Percentiles rank a stretch among this genome's conserved stretches.
phyloP scores from a whole-genome alignment of 2,329 filamentous ascomycete genomes.

The Thelonectria blattea region DNA sequence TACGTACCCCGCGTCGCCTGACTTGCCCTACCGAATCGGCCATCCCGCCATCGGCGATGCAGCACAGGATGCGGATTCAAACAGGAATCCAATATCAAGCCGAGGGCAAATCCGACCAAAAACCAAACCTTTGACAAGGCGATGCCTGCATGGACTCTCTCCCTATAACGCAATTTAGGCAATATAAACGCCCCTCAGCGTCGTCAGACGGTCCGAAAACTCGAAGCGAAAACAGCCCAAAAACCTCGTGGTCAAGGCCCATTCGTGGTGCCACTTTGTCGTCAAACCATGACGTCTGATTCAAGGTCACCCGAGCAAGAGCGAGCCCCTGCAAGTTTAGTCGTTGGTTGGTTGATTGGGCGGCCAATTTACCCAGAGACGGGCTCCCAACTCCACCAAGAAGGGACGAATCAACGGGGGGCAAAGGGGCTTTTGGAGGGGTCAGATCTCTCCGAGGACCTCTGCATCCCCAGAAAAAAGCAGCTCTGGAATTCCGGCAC shows the following conservation, averaged over 20 bases:
- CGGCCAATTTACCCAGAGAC: constrained; percentile 12
- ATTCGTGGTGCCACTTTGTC: constrained; percentile 13
- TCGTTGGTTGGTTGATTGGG: constrained; percentile 3
- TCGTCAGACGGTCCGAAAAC: background rate
- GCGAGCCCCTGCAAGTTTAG: background rate
- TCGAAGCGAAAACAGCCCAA: background rate
- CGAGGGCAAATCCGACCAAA: background rate
- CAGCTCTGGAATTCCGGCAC: constrained; percentile 24
- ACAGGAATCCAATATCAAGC: background rate
- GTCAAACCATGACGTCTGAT: constrained; percentile 9
- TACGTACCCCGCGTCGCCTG: background rate
- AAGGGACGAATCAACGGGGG: constrained; percentile 3
- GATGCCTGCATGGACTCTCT: background rate
- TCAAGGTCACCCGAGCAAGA: constrained; percentile 14
- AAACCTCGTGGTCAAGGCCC: constrained; percentile 16
- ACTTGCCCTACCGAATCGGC: background rate
- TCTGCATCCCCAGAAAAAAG: constrained; percentile 29
- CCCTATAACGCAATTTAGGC: background rate
- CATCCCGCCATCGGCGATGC: background rate
- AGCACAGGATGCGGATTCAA: background rate
- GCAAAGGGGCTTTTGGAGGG: constrained; percentile 6
- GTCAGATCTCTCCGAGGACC: constrained; percentile 28
- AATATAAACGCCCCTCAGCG: background rate
- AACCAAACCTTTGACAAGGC: background rate
- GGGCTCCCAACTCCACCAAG: constrained; percentile 1